phyloP scores from a whole-genome alignment of 306 rosid genomes.

The Adenanthera pavonina region DNA sequence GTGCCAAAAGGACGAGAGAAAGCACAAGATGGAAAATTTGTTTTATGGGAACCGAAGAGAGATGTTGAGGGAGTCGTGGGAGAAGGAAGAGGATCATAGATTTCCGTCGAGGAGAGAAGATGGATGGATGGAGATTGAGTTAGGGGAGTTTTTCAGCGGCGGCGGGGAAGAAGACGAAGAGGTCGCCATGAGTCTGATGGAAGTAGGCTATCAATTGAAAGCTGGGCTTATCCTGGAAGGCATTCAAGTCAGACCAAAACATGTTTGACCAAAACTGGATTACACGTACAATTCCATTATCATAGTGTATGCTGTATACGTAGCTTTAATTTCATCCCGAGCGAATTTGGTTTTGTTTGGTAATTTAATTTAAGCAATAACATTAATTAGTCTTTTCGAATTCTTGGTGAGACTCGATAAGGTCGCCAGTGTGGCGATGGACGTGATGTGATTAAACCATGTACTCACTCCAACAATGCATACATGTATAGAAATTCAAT shows the following conservation, averaged over 20 bases:
- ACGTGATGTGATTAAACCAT: too few relatives aligned
- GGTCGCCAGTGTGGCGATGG: too few relatives aligned
- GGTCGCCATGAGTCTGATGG: slow-evolving; percentile 54
- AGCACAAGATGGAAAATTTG: slow-evolving; percentile 22
- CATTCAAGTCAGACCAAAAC: slow-evolving; percentile 60
- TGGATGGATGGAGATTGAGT: slow-evolving; percentile 77
- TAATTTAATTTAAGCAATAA: too few relatives aligned
- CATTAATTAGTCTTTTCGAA: too few relatives aligned
- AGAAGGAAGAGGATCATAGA: neutral
- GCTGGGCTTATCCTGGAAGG: slow-evolving; percentile 71
- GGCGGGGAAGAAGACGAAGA: slow-evolving; percentile 48
- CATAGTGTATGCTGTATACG: too few relatives aligned
- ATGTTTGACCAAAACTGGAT: neutral
- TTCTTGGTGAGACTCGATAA: too few relatives aligned
- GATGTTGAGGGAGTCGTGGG: slow-evolving; percentile 16
- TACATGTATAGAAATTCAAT: too few relatives aligned
- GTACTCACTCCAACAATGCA: too few relatives aligned
- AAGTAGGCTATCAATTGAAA: slow-evolving; percentile 59
- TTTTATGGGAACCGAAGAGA: slow-evolving; percentile 47
- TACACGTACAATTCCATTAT: too few relatives aligned
- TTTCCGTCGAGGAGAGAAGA: slow-evolving; percentile 44
- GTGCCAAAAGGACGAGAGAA: slow-evolving; percentile 26
- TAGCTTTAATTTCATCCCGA: too few relatives aligned
- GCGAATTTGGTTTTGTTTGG: too few relatives aligned
- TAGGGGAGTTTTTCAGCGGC: slow-evolving; percentile 60